Evolutionary conservation across 192 early-diverging fungal species (phyloP).

Genomic region (Linderina pennispora): DNA sequence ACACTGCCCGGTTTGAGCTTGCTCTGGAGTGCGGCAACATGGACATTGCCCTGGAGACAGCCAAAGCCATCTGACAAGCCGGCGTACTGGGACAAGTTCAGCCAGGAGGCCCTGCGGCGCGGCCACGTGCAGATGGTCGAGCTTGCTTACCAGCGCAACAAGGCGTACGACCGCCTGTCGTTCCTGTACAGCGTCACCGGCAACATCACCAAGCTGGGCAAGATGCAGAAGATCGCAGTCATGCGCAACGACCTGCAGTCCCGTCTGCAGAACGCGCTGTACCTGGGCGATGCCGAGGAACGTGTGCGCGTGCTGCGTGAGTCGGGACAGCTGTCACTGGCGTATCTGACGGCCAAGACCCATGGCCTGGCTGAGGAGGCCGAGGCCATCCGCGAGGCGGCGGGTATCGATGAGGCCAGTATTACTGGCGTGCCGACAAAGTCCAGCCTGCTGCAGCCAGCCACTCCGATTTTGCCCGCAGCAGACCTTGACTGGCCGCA

Average conservation of each 20-base stretch:
- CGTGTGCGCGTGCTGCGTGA: constrained; percentile 79
- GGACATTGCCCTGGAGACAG: constrained; percentile 92
- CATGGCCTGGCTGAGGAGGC: constrained; percentile 86
- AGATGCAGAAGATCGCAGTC: constrained; percentile 94
- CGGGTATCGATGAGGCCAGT: constrained; percentile 63
- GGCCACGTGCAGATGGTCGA: constrained; percentile 84
- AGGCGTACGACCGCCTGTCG: constrained; percentile 90
- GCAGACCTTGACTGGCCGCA: constrained; percentile 90
- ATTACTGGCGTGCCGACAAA: constrained; percentile 27
- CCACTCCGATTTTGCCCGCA: constrained; percentile 65
- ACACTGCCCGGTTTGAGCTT: constrained; percentile 91
- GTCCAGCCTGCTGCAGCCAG: constrained; percentile 57
- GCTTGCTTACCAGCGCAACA: constrained; percentile 83
- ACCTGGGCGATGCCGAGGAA: constrained; percentile 88
- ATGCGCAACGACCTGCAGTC: constrained; percentile 79
- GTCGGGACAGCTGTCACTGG: constrained; percentile 83
- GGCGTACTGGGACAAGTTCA: constrained; percentile 87
- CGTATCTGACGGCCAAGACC: constrained; percentile 87
- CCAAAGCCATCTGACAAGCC: constrained; percentile 83
- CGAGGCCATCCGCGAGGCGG: constrained; percentile 66
- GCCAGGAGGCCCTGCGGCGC: constrained; percentile 81
- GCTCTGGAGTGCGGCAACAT: constrained; percentile 96
- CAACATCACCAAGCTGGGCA: constrained; percentile 82
- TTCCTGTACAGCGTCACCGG: constrained; percentile 95
- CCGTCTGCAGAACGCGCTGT: constrained; percentile 89